Conservation (phyloP, 2,329 filamentous ascomycete genomes). For the Lasiodiplodia hormozganensis region DNA sequence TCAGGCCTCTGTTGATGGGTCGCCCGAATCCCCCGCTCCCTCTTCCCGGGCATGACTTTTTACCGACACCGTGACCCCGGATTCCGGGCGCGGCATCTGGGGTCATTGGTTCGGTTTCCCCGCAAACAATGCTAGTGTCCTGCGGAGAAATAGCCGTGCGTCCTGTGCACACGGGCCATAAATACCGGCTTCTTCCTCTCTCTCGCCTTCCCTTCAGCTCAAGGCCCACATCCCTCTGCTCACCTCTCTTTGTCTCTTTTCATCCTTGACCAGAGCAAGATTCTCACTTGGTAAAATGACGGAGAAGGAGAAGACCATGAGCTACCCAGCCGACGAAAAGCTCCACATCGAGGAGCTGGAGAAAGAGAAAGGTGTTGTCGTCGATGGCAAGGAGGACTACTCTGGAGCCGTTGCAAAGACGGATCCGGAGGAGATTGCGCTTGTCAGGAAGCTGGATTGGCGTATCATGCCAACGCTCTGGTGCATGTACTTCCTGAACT, state of each 20-base stretch:
- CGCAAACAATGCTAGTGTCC: background rate
- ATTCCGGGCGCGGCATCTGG: background rate
- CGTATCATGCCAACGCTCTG: slow-evolving; percentile 49
- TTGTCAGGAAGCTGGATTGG: slow-evolving; percentile 42
- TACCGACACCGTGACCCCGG: slow-evolving; percentile 10
- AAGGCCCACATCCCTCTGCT: background rate
- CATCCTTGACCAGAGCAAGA: background rate
- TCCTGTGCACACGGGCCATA: background rate
- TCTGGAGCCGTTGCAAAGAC: slow-evolving; percentile 44
- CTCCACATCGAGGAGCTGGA: background rate
- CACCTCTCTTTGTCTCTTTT: background rate
- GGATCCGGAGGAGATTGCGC: slow-evolving; percentile 42
- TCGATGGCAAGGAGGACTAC: slow-evolving; percentile 40
- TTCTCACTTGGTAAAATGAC: background rate
- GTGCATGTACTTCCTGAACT: slow-evolving; percentile 49
- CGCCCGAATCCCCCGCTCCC: background rate
- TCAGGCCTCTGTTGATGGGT: background rate
- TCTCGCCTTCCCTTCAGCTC: background rate
- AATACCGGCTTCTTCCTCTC: background rate
- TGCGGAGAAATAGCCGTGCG: background rate
- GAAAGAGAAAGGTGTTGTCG: background rate
- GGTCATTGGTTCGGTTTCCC: background rate
- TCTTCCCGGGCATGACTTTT: slow-evolving; percentile 1
- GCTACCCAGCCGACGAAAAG: background rate
- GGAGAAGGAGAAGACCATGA: background rate